These are phyloP conservation scores for Aspergillus sp. DNA, from an alignment of 2,329 filamentous ascomycete genomes.

Conservation along the genomic window DNA sequence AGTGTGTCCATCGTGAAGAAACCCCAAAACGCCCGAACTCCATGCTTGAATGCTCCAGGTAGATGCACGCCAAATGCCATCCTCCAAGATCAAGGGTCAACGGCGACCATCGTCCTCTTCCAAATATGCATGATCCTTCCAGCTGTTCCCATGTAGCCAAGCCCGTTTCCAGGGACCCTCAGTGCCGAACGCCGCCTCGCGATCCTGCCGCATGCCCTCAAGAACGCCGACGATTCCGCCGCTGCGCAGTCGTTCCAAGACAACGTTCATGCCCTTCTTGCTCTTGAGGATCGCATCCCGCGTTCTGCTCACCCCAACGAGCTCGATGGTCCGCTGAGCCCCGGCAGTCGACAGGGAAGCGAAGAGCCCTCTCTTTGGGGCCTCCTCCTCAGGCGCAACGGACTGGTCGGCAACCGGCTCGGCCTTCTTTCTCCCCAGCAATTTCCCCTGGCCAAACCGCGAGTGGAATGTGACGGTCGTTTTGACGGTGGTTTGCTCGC, in stretches of 20 bases:
- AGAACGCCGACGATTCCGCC: constrained; percentile 61
- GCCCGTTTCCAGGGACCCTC: constrained; percentile 35
- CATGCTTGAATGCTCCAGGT: constrained; percentile 14
- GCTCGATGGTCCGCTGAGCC: constrained; percentile 55
- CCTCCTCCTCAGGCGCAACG: constrained; percentile 40
- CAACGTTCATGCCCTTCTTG: constrained; percentile 58
- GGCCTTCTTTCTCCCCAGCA: constrained; percentile 31
- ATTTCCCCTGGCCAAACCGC: constrained; percentile 49
- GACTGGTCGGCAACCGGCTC: constrained; percentile 27
- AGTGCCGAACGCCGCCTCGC: constrained; percentile 33
- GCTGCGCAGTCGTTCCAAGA: constrained; percentile 52
- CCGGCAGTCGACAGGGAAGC: constrained; percentile 50
- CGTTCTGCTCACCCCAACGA: constrained; percentile 52
- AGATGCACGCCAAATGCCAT: not conserved
- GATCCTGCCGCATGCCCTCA: constrained; percentile 59
- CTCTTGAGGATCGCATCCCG: constrained; percentile 53
- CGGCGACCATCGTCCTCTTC: constrained; percentile 17
- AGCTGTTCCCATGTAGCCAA: constrained; percentile 28
- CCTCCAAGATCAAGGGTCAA: constrained; percentile 3
- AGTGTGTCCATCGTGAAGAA: constrained; percentile 13
- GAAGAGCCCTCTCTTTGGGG: constrained; percentile 48
- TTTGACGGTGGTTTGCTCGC: constrained; percentile 46
- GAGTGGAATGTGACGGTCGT: constrained; percentile 55
- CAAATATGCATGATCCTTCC: constrained; percentile 14
- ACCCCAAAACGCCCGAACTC: constrained; percentile 16